Evolutionary conservation across 768 basidiomycete species (phyloP).

Genomic region (Rossbeevera mucosa): DNA sequence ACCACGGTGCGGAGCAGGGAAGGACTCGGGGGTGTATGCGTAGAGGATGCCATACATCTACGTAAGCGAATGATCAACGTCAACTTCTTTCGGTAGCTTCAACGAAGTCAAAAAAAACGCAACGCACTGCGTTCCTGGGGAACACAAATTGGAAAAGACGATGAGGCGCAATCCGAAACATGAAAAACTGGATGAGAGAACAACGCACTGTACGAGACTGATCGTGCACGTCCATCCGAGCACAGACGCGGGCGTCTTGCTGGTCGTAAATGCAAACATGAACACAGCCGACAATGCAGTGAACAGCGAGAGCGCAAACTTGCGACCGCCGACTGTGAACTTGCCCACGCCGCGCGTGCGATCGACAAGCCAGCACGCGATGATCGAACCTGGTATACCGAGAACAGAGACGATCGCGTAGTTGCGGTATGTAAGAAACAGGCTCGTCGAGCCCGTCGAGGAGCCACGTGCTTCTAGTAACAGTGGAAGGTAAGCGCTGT

Average conservation of each 20-base stretch:
- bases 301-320: slow-evolving; percentile 43
- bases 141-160: background rate
- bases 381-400: slow-evolving; percentile 45
- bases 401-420: slow-evolving; percentile 46
- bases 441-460: slow-evolving; percentile 16
- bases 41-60: slow-evolving; percentile 52
- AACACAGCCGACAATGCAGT: slow-evolving; percentile 44
- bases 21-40: slow-evolving; percentile 57
- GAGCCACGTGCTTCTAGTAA: slow-evolving; percentile 39
- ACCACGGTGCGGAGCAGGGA: slow-evolving; percentile 53
- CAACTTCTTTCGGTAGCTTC: too few species aligned
- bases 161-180: background rate
- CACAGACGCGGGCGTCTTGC: slow-evolving; percentile 34
- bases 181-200: too few species aligned
- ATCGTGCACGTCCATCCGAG: slow-evolving; percentile 46
- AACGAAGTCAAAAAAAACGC: background rate
- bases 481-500: slow-evolving; percentile 47
- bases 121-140: slow-evolving; percentile 35
- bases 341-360: slow-evolving; percentile 32
- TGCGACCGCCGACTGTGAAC: slow-evolving; percentile 42
- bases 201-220: slow-evolving; percentile 38
- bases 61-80: background rate
- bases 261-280: slow-evolving; percentile 50
- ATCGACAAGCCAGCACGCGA: slow-evolving; percentile 44
- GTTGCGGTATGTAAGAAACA: slow-evolving; percentile 41